Evolutionary conservation across 2,329 filamentous ascomycete genomes (phyloP), one percentile per base, ranked within the genome.

Genomic region (Gyromitra esculenta): DNA sequence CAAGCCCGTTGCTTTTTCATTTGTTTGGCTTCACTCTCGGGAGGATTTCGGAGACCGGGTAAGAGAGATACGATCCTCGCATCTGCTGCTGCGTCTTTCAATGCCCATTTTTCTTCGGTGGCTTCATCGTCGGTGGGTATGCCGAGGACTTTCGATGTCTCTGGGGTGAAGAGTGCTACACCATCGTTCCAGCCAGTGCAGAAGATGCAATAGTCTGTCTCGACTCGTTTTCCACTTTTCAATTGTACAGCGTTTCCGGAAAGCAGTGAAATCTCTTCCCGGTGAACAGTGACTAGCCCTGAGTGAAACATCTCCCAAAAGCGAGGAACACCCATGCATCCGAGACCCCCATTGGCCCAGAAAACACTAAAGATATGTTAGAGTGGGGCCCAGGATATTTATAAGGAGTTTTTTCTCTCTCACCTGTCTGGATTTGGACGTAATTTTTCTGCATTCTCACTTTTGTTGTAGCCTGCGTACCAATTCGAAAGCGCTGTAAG

Each of bases 271-370:
- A 91, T 84, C 56, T 90, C 87, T 41, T 85, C 85, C 7, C 89
- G 81, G 60, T 89, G 85, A 0, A 91, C 83, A 5, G 70, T 64
- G n/a, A 73, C 65, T 43, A 91, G 13, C 83, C 85, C 5, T 87
- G 88, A 7, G 84, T 81, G 56, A 84, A 84, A 13, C 91, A 85
- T 8, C 89, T 82, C 5, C 88, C 86, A 80, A 89, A 87, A 80
- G 90, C 86, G 78, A 87, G 84, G 3, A 84, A 86, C 0, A 85
- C 84, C 79, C 35, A 60, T 60, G 56, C 56, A 60, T 2, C 56
- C 56, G 35, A 60, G 31, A 18, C 56, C 56, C 13, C 31, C 56
- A 35, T 39, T 60, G 2, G 56, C 56, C 56, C 56, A 60, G 15
- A 60, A 60, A n/a, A 60, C 56, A 41, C 56, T 60, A 41, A 31